Conservation (phyloP, 208 protist genomes). For the Trypanosoma caninum region DNA sequence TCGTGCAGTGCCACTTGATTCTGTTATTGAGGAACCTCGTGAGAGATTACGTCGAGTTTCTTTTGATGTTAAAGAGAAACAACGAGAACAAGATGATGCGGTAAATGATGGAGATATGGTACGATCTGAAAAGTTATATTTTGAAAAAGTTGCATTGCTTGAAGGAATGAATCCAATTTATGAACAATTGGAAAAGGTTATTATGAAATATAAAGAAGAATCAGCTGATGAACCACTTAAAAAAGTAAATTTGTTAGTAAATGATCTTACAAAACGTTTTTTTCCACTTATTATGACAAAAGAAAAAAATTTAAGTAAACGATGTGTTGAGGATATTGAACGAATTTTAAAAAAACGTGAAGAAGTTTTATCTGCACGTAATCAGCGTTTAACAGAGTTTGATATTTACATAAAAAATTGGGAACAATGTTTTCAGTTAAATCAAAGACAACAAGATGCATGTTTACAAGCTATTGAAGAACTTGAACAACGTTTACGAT, state of each 20-base stretch:
- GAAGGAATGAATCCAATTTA: constrained; percentile 60
- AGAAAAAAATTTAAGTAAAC: constrained; percentile 20
- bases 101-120: constrained; percentile 81
- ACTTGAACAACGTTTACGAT: constrained; percentile 51
- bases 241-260: constrained; percentile 23
- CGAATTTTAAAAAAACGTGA: constrained; percentile 29
- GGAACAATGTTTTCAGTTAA: constrained; percentile 46
- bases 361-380: constrained; percentile 28
- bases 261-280: constrained; percentile 20
- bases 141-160: constrained; percentile 59
- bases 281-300: constrained; percentile 9
- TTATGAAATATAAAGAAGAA: constrained; percentile 36
- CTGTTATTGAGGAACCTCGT: constrained; percentile 35
- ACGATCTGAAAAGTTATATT: constrained; percentile 74
- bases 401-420: constrained; percentile 38
- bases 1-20: constrained; percentile 30
- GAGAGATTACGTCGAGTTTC: constrained; percentile 65
- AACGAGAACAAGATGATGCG: constrained; percentile 71
- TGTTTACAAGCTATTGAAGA: constrained; percentile 72
- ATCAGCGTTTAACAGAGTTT: constrained; percentile 30
- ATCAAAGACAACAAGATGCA: constrained; percentile 55
- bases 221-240: constrained; percentile 25
- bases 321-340: constrained; percentile 35
- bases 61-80: constrained; percentile 74
- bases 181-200: constrained; percentile 46